These are phyloP conservation scores for Cordyceps fumosorosea DNA, from an alignment of 2,329 filamentous ascomycete species.

Conservation along the genomic window DNA sequence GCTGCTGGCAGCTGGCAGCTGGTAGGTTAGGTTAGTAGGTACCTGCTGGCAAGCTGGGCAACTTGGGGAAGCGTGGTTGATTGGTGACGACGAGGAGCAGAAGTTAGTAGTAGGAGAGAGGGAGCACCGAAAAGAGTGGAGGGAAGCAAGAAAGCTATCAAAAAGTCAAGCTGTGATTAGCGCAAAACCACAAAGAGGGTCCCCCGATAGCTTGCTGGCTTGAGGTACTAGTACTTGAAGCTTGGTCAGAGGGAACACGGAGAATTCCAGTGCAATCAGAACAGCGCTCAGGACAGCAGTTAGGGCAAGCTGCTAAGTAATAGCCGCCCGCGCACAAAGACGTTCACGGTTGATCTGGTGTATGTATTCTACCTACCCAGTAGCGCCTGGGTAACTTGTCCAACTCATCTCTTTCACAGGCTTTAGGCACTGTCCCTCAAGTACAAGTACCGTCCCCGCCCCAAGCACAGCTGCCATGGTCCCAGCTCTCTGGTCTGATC, in stretches of 20 bases:
- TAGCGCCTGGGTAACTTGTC: not conserved
- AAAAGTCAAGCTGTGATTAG: not conserved
- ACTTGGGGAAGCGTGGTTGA: too few species aligned
- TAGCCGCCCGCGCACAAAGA: not conserved
- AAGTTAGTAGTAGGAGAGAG: not conserved
- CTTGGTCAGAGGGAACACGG: not conserved
- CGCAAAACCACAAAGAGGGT: not conserved
- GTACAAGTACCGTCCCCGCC: not conserved
- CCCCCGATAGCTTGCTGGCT: not conserved
- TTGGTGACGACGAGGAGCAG: not conserved
- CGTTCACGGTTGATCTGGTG: not conserved
- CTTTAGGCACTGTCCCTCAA: not conserved
- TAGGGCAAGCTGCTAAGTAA: too few species aligned
- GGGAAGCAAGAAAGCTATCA: too few species aligned
- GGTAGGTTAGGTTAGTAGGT: not conserved
- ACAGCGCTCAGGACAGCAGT: too few species aligned
- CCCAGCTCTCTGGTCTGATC: conserved; percentile 4
- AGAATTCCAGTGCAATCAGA: not conserved
- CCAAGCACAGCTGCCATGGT: not conserved
- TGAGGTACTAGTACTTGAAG: not conserved
- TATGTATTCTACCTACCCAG: not conserved
- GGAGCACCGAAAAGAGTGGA: too few species aligned
- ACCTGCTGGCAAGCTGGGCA: too few species aligned
- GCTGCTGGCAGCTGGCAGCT: not conserved
- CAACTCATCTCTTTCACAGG: not conserved